Conservation (phyloP, 306 rosid genomes). For the Trifolium subterraneum region DNA sequence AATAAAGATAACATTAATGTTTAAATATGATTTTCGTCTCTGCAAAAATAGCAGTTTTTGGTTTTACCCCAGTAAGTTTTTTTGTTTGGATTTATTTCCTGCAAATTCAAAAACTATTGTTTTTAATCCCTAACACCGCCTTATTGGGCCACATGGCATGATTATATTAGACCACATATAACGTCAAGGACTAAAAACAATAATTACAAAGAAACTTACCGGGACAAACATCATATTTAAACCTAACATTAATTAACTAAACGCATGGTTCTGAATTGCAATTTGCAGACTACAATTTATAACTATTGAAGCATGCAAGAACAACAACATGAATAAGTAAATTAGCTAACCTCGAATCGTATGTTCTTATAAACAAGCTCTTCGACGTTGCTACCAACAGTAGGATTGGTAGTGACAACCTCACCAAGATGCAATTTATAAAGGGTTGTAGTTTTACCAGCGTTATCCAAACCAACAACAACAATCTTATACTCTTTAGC, state of each 20-base stretch:
- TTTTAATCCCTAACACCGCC: no score
- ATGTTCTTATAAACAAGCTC: conserved; percentile 97
- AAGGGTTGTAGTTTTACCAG: conserved; percentile 96
- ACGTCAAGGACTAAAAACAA: no score
- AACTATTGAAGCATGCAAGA: conserved; percentile 24
- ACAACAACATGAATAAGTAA: conserved; percentile 9
- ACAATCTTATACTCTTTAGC: conserved; percentile 94
- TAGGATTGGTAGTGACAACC: conserved; percentile 97
- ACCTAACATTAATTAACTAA: background rate
- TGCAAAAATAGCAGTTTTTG: no score
- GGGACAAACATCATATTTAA: no score
- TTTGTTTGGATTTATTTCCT: no score
- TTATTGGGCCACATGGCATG: no score
- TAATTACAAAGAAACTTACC: no score
- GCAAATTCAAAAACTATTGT: no score
- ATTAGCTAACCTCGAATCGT: conserved; percentile 73
- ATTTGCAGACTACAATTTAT: background rate
- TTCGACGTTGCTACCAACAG: conserved; percentile 97
- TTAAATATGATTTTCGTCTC: no score
- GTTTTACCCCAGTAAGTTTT: no score
- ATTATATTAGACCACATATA: no score
- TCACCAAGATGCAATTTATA: conserved; percentile 96
- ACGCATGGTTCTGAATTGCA: background rate
- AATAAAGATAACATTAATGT: background rate
- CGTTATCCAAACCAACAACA: conserved; percentile 95